Percentiles rank a stretch among this genome's conserved stretches.
phyloP scores from a whole-genome alignment of 2,329 filamentous ascomycete genomes.

The Fusarium globosum region DNA sequence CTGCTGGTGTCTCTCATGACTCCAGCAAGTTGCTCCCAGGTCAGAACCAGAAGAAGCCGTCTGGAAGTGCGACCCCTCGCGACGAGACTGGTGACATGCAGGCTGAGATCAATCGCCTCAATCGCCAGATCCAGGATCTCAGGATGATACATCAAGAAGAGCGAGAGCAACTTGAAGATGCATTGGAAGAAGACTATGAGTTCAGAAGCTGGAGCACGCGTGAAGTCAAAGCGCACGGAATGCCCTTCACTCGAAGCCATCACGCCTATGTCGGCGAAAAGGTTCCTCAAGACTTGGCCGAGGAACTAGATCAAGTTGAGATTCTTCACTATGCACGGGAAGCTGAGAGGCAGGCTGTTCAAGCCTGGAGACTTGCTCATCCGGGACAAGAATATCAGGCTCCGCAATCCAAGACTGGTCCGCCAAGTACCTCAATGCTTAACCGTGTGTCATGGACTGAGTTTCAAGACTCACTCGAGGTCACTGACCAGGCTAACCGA shows the following conservation, averaged over 20 bases:
- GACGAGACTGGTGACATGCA: neutral
- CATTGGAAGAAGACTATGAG: neutral
- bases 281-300: neutral
- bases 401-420: neutral
- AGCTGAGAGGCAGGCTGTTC: accelerated
- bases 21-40: neutral
- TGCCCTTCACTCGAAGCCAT: neutral
- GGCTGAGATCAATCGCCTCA: neutral
- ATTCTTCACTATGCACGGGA: neutral
- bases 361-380: neutral
- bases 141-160: neutral
- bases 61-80: neutral
- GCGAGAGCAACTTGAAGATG: neutral
- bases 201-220: neutral
- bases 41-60: neutral
- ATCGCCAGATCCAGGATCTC: neutral
- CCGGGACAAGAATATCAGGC: neutral
- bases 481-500: accelerated
- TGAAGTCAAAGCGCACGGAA: neutral
- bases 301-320: neutral
- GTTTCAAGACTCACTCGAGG: neutral
- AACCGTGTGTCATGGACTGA: neutral
- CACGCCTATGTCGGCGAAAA: neutral
- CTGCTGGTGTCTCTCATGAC: no score
- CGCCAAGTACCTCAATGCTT: neutral